Conservation (phyloP, 441 rosid species). For the Erodium moschatum region DNA sequence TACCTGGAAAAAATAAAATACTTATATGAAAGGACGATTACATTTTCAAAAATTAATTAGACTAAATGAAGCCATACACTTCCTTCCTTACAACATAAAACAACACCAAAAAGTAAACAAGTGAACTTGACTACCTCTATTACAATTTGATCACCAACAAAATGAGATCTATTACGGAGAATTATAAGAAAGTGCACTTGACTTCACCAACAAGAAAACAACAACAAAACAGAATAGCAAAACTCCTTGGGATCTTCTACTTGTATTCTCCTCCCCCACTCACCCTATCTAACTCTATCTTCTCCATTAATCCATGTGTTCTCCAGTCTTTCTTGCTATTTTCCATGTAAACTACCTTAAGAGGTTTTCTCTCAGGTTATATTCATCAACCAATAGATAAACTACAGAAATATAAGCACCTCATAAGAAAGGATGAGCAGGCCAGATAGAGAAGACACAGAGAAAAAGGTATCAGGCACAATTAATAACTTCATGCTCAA, state of each 20-base stretch:
- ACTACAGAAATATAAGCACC: not conserved
- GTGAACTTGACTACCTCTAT: not conserved
- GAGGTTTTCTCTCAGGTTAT: not conserved
- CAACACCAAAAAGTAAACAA: not conserved
- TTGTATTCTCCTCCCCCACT: not conserved
- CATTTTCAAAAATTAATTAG: not conserved
- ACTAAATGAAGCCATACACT: not conserved
- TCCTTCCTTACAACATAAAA: not conserved
- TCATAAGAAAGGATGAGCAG: not conserved
- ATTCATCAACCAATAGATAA: not conserved
- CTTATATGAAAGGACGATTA: not conserved
- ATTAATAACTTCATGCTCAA: not conserved
- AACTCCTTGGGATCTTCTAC: slow-evolving; percentile 1
- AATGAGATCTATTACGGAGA: not conserved
- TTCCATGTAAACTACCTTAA: no score
- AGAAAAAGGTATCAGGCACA: not conserved
- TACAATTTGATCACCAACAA: not conserved
- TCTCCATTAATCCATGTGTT: not conserved
- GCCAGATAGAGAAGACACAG: not conserved
- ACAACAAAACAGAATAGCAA: no score
- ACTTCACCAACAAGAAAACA: not conserved
- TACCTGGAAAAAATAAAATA: slow-evolving; percentile 39
- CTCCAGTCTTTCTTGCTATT: no score
- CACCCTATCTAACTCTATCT: not conserved
- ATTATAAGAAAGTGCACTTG: not conserved